Base-by-base conservation (phyloP, 805 yeast species). In the Candida arabinofermentans region DNA sequence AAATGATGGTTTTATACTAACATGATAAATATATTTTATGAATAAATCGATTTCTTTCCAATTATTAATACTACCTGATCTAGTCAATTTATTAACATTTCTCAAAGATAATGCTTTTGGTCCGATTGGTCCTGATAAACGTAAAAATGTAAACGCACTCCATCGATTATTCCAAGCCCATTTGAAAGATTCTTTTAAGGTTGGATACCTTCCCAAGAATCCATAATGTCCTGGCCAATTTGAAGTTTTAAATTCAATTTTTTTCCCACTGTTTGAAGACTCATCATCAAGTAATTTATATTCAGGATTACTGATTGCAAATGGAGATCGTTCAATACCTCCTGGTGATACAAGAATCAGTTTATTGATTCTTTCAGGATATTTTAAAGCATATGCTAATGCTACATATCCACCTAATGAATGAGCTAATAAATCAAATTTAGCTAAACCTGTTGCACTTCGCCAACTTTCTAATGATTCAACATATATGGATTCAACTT, bases 341-440 rank as follows among this genome's bases (percentile, higher is more conserved):
- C 83, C 85, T 0, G 95, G 95, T 10, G 88, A 80, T 3, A 83
- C 73, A 19, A 86, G 64, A 2, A 83, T 67, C 49, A 86, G 61
- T 44, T 74, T 73, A 13, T 70, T 62, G 6, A 86, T 68, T 4
- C 69, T 57, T 0, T 73, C 57, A 0, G 89, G 87, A 51, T 81
- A 71, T 46, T 67, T 75, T 33, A 79, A 55, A 2, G 85, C 70
- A 57, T 83, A 86, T 6, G 81, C 74, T 37, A 76, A 75, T 0
- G 86, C 75, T 64, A 87, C 65, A 51, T 83, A 81, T 0, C 88
- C 93, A 24, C 95, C 95, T 48, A 77, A 79, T 0, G 95, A 85
- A 59, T 86, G 95, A 0, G 88, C 91, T 17, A 86, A 64, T 12
- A 86, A 55, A 52, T 76, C 83, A 30, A 86, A 72, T 46, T 75